Conservation (phyloP, 768 basidiomycete genomes). For the Leccinum truebloodii region DNA sequence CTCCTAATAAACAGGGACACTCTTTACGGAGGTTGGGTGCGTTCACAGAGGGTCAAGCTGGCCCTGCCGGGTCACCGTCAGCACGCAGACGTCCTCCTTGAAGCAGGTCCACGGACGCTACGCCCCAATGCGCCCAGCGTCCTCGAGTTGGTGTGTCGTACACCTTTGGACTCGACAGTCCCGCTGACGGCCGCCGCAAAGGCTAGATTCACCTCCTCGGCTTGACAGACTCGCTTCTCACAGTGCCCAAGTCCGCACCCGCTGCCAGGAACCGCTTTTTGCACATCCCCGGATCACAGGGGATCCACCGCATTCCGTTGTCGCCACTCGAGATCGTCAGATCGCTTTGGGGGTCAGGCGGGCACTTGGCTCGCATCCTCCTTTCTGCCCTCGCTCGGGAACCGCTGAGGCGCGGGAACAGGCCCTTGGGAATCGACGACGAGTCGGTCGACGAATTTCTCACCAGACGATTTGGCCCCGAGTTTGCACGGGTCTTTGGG, state of each 20-base stretch:
- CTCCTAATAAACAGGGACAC: conserved; percentile 66
- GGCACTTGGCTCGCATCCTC: conserved; percentile 45
- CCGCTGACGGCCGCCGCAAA: conserved; percentile 16
- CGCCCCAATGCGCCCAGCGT: conserved; percentile 73
- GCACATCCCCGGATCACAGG: conserved; percentile 49
- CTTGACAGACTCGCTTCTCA: conserved; percentile 60
- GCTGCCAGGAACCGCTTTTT: conserved; percentile 81
- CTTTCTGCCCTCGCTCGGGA: conserved; percentile 60
- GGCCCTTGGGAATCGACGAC: conserved; percentile 49
- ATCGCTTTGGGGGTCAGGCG: conserved; percentile 32
- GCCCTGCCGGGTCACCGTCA: conserved; percentile 23
- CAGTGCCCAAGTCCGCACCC: conserved; percentile 63
- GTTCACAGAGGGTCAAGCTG: conserved; percentile 54
- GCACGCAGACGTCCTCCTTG: conserved; percentile 57
- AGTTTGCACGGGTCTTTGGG: conserved; percentile 73
- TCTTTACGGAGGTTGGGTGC: conserved; percentile 86
- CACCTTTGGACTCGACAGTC: conserved; percentile 4
- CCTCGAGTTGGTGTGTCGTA: conserved; percentile 67
- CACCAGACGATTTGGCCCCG: conserved; percentile 66
- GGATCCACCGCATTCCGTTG: conserved; percentile 54
- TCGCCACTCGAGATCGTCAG: conserved; percentile 38
- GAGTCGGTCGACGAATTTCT: conserved; percentile 84
- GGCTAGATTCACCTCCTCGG: conserved; percentile 75
- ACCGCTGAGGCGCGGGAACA: conserved; percentile 49
- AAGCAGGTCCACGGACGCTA: conserved; percentile 86